Conservation (phyloP, 805 yeast species). For the Candida vartiovaarae region DNA sequence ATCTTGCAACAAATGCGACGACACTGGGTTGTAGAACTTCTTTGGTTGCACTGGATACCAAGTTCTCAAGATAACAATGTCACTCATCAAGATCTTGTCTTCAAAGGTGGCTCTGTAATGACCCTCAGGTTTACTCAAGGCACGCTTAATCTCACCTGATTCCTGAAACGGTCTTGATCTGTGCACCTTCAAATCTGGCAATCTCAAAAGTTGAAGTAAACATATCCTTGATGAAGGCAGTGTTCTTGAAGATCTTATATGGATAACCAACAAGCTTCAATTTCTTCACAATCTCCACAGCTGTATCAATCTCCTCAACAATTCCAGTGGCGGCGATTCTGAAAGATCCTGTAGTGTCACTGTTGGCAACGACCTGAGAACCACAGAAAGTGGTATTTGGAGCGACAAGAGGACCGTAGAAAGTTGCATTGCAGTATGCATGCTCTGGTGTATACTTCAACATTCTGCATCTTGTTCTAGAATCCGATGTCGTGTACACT, state of each 20-base stretch:
- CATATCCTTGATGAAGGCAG: conserved; percentile 97
- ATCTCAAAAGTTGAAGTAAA: conserved; percentile 87
- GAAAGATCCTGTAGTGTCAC: conserved; percentile 81
- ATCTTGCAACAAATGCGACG: conserved; percentile 71
- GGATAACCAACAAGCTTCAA: conserved; percentile 94
- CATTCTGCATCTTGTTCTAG: conserved; percentile 97
- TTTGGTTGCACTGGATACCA: conserved; percentile 95
- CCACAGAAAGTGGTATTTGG: conserved; percentile 98
- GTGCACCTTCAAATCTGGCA: conserved; percentile 97
- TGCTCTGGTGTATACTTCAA: conserved; percentile 98
- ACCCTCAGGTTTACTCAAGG: conserved; percentile 91
- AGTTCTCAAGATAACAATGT: conserved; percentile 81
- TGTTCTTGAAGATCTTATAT: conserved; percentile 85
- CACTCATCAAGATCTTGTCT: conserved; percentile 88
- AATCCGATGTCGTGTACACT: conserved; percentile 91
- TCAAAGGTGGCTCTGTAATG: conserved; percentile 95
- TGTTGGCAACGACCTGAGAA: conserved; percentile 78
- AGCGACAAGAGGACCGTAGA: conserved; percentile 94
- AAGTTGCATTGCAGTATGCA: conserved; percentile 90
- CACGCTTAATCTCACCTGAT: conserved; percentile 96
- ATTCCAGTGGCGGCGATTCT: conserved; percentile 96
- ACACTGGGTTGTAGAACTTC: conserved; percentile 91
- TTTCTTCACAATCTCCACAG: conserved; percentile 89
- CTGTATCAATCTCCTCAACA: conserved; percentile 86
- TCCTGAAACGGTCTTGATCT: conserved; percentile 93